Percentiles rank a stretch among this genome's conserved stretches.
These are phyloP conservation scores for Lactarius psammicola DNA, from an alignment of 768 basidiomycete genomes.

Conservation along the genomic window DNA sequence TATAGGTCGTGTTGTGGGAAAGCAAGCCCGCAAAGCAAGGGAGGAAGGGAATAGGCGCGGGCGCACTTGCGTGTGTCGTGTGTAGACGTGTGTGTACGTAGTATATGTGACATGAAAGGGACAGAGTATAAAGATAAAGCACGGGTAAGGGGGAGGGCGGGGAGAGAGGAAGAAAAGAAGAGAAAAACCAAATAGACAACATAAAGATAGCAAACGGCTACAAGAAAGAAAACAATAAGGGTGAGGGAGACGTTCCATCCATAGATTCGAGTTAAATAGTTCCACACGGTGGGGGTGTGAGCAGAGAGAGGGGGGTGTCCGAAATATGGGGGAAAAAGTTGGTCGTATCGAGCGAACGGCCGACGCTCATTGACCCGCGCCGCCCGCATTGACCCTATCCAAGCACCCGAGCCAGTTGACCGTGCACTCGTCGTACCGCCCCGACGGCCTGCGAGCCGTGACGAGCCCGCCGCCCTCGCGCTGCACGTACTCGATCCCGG, in stretches of 20 bases:
- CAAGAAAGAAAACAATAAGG: background rate
- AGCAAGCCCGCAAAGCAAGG: background rate
- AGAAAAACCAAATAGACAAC: conserved; percentile 6
- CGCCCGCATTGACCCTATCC: background rate
- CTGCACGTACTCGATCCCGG: conserved; percentile 19
- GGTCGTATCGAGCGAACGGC: background rate
- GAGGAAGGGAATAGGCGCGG: background rate
- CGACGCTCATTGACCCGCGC: background rate
- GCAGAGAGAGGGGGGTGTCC: background rate
- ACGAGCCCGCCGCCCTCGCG: conserved; percentile 16
- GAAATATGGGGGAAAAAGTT: background rate
- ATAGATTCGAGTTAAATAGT: background rate
- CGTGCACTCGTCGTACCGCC: background rate
- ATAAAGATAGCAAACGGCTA: conserved; percentile 23
- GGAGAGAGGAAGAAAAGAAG: background rate
- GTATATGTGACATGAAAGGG: background rate
- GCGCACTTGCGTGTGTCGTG: background rate
- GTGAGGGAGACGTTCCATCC: background rate
- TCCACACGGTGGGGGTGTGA: background rate
- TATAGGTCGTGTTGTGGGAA: background rate
- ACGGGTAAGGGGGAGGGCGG: background rate
- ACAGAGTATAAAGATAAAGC: background rate
- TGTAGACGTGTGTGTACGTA: background rate
- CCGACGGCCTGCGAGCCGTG: conserved; percentile 11
- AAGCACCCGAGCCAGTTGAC: conserved; percentile 16